Evolutionary conservation across 176 grass and related monocot genomes (phyloP).

Genomic region (Avena atlantica): DNA sequence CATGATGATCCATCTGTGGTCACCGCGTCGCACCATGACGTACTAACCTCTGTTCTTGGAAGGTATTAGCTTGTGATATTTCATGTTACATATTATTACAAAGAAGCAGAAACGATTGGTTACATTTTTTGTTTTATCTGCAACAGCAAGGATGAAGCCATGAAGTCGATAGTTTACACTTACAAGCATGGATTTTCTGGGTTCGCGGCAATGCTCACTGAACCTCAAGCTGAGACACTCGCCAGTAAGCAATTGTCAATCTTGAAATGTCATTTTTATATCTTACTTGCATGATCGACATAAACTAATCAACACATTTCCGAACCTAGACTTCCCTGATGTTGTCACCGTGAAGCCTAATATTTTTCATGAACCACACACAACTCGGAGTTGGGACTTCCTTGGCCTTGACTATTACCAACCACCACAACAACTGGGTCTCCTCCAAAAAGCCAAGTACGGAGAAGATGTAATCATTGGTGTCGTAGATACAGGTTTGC

Average conservation of each 20-base stretch:
- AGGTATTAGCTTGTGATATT: not conserved
- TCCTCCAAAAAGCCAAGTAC: not conserved
- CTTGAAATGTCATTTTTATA: not conserved
- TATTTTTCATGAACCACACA: not conserved
- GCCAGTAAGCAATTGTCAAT: not conserved
- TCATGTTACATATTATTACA: not conserved
- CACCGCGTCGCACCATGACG: not conserved
- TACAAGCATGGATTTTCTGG: not conserved
- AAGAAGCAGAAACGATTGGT: not conserved
- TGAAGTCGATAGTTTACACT: not conserved
- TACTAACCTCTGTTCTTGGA: not conserved
- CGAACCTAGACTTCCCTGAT: not conserved
- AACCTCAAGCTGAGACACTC: not conserved
- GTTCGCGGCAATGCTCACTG: not conserved
- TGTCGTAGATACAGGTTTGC: not conserved
- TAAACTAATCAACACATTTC: not conserved
- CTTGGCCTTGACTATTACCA: not conserved
- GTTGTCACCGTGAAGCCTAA: not conserved
- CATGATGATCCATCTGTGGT: not conserved
- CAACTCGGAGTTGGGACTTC: not conserved
- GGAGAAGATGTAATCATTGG: not conserved
- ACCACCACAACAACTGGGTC: not conserved
- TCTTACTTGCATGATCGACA: not conserved
- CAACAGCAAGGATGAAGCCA: not conserved
- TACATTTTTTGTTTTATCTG: not conserved